phyloP scores from a whole-genome alignment of 1,284 basidiomycete species.

The Dichomitus squalens region DNA sequence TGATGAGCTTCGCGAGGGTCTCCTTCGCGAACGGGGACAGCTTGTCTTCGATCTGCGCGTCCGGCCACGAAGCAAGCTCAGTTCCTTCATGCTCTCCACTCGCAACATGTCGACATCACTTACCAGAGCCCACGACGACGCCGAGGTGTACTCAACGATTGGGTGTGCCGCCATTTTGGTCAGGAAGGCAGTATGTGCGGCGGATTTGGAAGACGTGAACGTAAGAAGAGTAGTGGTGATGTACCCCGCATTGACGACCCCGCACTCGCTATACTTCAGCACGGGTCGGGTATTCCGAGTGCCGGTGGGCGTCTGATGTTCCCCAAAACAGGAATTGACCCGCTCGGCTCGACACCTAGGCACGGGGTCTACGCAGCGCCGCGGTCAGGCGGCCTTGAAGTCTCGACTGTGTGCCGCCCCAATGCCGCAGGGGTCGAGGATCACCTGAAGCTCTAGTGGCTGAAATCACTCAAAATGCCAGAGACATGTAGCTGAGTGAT shows the following conservation, averaged over 20 bases:
- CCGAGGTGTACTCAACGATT: conserved; percentile 72
- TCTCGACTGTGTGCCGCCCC: background rate
- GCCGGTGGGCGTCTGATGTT: background rate
- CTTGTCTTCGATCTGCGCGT: conserved; percentile 80
- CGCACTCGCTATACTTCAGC: background rate
- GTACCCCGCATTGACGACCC: background rate
- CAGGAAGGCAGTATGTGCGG: background rate
- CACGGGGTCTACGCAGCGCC: conserved; percentile 5
- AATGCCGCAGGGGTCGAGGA: background rate
- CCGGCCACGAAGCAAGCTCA: background rate
- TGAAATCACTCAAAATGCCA: no score
- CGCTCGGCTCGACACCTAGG: conserved; percentile 13
- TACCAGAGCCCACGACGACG: conserved; percentile 83
- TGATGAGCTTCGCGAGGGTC: conserved; percentile 80
- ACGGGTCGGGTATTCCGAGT: background rate
- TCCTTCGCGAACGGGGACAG: conserved; percentile 90
- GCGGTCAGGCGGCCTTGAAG: no score
- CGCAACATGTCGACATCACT: background rate
- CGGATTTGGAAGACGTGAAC: background rate
- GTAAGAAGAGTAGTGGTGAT: no score
- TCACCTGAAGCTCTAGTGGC: no score
- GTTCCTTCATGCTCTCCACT: background rate
- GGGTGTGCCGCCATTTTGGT: conserved; percentile 61
- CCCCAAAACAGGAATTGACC: background rate
- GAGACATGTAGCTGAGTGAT: no score